phyloP scores from a whole-genome alignment of 2,329 filamentous ascomycete genomes.

The Fusarium sp. region DNA sequence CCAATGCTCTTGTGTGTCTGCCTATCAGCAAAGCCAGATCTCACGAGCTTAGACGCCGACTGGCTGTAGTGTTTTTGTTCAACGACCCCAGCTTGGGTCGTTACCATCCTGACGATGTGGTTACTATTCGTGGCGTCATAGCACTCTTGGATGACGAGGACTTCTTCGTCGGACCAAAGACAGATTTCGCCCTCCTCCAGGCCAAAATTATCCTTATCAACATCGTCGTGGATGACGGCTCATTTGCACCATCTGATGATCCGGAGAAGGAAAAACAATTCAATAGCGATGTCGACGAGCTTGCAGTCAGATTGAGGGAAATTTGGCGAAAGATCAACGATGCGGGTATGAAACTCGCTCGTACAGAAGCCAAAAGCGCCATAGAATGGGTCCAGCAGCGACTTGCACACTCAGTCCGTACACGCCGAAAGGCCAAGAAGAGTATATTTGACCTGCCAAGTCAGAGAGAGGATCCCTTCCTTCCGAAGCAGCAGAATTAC shows the following conservation, averaged over 20 bases:
- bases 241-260: constrained; percentile 41
- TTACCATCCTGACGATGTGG: constrained; percentile 51
- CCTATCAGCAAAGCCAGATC: constrained; percentile 60
- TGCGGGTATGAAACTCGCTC: constrained; percentile 74
- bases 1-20: constrained; percentile 66
- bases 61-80: constrained; percentile 73
- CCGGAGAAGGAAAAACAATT: constrained; percentile 59
- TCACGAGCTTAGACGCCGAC: constrained; percentile 70
- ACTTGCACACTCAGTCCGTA: constrained; percentile 75
- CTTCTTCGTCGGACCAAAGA: constrained; percentile 63
- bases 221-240: constrained; percentile 74
- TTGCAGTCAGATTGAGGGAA: constrained; percentile 67
- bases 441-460: constrained; percentile 57
- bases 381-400: constrained; percentile 80
- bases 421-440: constrained; percentile 64
- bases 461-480: constrained; percentile 49
- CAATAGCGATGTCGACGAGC: constrained; percentile 74
- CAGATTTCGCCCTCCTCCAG: constrained; percentile 74
- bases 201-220: constrained; percentile 76
- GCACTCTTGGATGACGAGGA: constrained; percentile 56
- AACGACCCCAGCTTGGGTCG: constrained; percentile 55
- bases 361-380: constrained; percentile 79
- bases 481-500: constrained; percentile 57
- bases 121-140: constrained; percentile 56
- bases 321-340: constrained; percentile 74